Percentiles rank a stretch among this genome's conserved stretches.
Conservation (phyloP, 306 rosid genomes). For the Notholithocarpus densiflorus region DNA sequence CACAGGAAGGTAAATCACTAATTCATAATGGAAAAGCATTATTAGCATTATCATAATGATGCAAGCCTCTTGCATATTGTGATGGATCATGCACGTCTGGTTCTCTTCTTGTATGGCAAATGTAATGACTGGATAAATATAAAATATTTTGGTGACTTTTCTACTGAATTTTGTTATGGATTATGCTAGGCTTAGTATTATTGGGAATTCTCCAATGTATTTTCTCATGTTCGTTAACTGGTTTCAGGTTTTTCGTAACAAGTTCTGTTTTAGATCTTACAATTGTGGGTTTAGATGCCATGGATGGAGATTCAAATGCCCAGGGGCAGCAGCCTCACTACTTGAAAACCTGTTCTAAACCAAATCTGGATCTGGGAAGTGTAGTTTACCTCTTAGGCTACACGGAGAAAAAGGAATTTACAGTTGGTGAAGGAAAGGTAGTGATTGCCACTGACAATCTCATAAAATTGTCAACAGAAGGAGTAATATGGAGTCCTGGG, state of each 20-base stretch:
- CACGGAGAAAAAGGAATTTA: constrained; percentile 66
- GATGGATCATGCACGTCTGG: not conserved
- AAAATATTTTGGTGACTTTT: not conserved
- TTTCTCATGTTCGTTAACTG: constrained; percentile 17
- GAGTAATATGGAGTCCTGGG: constrained; percentile 79
- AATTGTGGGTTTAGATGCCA: constrained; percentile 84
- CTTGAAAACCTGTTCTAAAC: constrained; percentile 79
- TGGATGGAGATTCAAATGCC: constrained; percentile 75
- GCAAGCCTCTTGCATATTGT: not conserved
- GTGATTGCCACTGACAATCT: constrained; percentile 96
- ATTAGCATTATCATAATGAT: not conserved
- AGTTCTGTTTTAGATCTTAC: constrained; percentile 97
- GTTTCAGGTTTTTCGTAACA: constrained; percentile 89
- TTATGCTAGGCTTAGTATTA: constrained; percentile 2
- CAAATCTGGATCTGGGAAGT: constrained; percentile 82
- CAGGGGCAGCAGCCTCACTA: constrained; percentile 63
- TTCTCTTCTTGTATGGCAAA: not conserved
- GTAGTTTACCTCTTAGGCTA: constrained; percentile 85
- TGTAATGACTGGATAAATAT: not conserved
- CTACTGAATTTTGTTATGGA: not conserved
- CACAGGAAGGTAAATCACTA: no score
- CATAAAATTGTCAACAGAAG: constrained; percentile 85
- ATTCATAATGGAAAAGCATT: not conserved
- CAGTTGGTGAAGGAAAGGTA: constrained; percentile 90
- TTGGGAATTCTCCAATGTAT: constrained; percentile 1